Evolutionary conservation across 192 early-diverging fungal genomes (phyloP).

Genomic region (Coemansia sp.): DNA sequence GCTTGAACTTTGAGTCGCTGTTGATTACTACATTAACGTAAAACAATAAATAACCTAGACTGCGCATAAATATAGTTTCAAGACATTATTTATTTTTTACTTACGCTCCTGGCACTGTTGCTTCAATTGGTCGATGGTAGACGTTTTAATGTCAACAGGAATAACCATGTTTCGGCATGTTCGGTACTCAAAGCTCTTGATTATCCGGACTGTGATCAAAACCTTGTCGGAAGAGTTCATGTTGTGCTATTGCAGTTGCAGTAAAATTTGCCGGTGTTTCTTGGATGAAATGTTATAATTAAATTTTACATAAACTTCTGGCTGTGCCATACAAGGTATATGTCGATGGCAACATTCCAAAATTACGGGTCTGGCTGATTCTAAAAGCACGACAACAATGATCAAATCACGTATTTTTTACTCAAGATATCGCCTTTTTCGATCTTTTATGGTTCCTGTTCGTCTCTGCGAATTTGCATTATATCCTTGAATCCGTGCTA

Average conservation of each 20-base stretch:
- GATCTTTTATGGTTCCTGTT: neutral
- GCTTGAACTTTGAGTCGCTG: conserved; percentile 35
- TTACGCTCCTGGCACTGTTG: conserved; percentile 23
- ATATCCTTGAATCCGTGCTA: neutral
- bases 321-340: neutral
- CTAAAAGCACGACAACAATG: neutral
- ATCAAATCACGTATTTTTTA: neutral
- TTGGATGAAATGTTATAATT: neutral
- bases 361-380: conserved; percentile 1
- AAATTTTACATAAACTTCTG: neutral
- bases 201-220: conserved; percentile 76
- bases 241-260: neutral
- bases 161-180: conserved; percentile 82
- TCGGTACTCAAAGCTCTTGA: conserved; percentile 90
- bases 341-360: neutral
- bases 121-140: conserved; percentile 60
- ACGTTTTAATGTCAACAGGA: conserved; percentile 62
- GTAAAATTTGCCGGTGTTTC: neutral
- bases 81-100: neutral
- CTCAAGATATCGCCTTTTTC: neutral
- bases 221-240: conserved; percentile 3
- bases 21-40: conserved; percentile 16
- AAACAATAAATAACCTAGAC: neutral
- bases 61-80: too few relatives aligned
- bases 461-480: neutral